A percentile compares a stretch with the other conserved stretches of the same genome.
These are phyloP conservation scores for Flaveria trinervia DNA, from an alignment of 129 eudicot species.

Conservation along the genomic window DNA sequence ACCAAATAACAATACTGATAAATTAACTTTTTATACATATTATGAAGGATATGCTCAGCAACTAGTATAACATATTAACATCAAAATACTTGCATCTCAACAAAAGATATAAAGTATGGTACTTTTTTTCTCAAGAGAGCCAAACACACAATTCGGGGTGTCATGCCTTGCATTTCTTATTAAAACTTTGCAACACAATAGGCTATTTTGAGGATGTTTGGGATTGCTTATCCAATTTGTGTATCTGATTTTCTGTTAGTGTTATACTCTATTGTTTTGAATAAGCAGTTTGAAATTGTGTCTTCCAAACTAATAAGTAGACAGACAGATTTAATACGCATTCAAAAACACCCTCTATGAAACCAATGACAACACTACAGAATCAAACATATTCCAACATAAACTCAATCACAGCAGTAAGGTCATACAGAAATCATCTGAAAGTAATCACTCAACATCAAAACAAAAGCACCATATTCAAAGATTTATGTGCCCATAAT, in stretches of 20 bases:
- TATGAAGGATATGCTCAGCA: background rate
- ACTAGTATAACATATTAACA: background rate
- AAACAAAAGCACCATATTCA: background rate
- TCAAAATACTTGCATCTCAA: slow-evolving; percentile 11
- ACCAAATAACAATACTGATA: background rate
- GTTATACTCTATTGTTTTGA: too few relatives aligned
- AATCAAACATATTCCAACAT: background rate
- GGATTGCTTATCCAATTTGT: too few relatives aligned
- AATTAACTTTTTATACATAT: background rate
- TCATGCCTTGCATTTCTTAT: background rate
- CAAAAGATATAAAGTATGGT: background rate
- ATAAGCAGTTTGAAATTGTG: too few relatives aligned
- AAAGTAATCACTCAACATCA: background rate
- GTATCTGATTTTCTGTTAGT: too few relatives aligned
- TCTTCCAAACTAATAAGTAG: too few relatives aligned
- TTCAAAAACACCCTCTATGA: background rate
- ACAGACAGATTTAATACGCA: background rate
- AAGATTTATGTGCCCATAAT: background rate
- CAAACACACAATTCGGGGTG: background rate
- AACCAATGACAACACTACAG: background rate
- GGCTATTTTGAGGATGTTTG: background rate
- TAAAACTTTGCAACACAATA: background rate
- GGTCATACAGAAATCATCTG: background rate
- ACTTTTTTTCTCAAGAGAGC: background rate
- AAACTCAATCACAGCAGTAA: background rate